Evolutionary conservation across 2,329 filamentous ascomycete species (phyloP).

Genomic region (Beauveria caledonica): DNA sequence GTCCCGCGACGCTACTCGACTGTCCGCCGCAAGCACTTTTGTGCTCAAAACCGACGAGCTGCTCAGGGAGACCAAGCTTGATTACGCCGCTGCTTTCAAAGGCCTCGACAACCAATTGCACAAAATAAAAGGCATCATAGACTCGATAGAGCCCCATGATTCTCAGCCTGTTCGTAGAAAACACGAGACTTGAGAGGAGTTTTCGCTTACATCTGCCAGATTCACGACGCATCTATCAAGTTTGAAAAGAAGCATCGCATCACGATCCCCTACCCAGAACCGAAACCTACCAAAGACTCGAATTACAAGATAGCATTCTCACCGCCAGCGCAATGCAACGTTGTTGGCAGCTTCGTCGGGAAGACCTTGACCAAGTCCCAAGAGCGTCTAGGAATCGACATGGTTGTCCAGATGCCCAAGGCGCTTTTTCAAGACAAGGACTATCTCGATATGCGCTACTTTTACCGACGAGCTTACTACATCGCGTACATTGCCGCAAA

Average conservation of each 20-base stretch:
- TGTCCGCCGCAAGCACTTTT: conserved; percentile 45
- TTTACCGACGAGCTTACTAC: conserved; percentile 90
- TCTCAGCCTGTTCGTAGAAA: conserved; percentile 38
- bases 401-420: conserved; percentile 79
- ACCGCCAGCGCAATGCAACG: conserved; percentile 70
- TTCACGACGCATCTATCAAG: conserved; percentile 58
- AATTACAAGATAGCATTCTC: conserved; percentile 76
- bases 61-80: conserved; percentile 43
- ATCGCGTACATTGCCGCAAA: conserved; percentile 70
- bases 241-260: conserved; percentile 61
- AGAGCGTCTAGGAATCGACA: conserved; percentile 56
- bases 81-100: conserved; percentile 41
- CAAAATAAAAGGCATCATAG: conserved; percentile 44
- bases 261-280: conserved; percentile 76
- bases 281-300: conserved; percentile 63
- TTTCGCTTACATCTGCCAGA: conserved; percentile 35
- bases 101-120: conserved; percentile 43
- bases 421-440: conserved; percentile 87
- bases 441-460: conserved; percentile 85
- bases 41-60: conserved; percentile 53
- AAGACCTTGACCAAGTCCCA: conserved; percentile 64
- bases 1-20: conserved; percentile 29
- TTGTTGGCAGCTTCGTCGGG: conserved; percentile 79
- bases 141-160: conserved; percentile 41
- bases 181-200: neutral